These are phyloP conservation scores for Nothopassalora personata DNA, from an alignment of 2,329 filamentous ascomycete species.

Conservation along the genomic window DNA sequence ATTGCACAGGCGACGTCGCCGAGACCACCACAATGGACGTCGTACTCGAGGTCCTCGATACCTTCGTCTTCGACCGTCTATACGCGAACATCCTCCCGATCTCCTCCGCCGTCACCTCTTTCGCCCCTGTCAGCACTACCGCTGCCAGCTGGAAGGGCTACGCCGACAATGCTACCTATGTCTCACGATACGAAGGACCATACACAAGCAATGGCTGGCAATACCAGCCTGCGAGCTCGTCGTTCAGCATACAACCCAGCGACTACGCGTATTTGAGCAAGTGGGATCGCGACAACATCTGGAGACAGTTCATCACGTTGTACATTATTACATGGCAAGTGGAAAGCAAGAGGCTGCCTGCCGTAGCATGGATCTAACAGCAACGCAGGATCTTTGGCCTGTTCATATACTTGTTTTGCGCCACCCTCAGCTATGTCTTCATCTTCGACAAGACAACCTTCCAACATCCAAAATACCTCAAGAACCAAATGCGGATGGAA, in stretches of 20 bases:
- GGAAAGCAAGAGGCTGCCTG: neutral
- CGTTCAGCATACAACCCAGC: conserved; percentile 64
- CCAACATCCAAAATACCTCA: conserved; percentile 88
- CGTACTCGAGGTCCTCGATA: conserved; percentile 79
- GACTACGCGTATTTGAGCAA: conserved; percentile 73
- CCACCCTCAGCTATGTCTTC: conserved; percentile 76
- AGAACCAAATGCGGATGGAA: conserved; percentile 83
- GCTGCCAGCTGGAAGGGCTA: conserved; percentile 42
- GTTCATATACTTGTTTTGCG: conserved; percentile 77
- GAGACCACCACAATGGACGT: conserved; percentile 68
- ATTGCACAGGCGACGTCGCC: neutral
- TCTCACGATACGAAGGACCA: neutral
- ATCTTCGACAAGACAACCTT: conserved; percentile 88
- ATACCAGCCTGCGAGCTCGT: conserved; percentile 68
- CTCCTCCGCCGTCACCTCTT: conserved; percentile 46
- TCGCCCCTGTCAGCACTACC: conserved; percentile 45
- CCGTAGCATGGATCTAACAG: neutral
- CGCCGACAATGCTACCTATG: conserved; percentile 47
- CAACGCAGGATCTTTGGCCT: conserved; percentile 76
- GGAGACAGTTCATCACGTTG: conserved; percentile 67
- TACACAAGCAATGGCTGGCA: conserved; percentile 37
- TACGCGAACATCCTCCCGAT: conserved; percentile 68
- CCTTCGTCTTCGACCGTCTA: conserved; percentile 70
- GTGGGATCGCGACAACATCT: conserved; percentile 70
- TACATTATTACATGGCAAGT: conserved; percentile 80